Evolutionary conservation across 306 rosid genomes (phyloP).

Genomic region (Cucumis hystrix): DNA sequence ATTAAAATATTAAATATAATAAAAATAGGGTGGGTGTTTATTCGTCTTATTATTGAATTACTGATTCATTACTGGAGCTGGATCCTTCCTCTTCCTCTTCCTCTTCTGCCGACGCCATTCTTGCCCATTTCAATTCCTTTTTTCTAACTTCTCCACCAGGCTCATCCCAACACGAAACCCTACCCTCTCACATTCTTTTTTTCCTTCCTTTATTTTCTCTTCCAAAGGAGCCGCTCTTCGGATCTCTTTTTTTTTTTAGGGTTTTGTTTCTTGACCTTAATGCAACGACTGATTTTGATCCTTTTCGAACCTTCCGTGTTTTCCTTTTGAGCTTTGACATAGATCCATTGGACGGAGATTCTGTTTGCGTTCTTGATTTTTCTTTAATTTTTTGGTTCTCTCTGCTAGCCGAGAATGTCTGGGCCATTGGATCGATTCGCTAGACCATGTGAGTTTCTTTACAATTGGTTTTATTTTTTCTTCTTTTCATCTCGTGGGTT

Average conservation of each 20-base stretch:
- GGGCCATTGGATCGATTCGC: slow-evolving; percentile 17
- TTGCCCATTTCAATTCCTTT: not conserved
- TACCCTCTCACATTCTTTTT: not conserved
- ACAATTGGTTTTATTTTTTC: not conserved
- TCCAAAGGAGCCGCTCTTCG: not conserved
- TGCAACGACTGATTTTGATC: slow-evolving; percentile 1
- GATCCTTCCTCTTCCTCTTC: not conserved
- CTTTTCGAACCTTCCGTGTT: not conserved
- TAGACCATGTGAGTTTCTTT: slow-evolving; percentile 11
- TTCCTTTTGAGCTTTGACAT: slow-evolving; percentile 6
- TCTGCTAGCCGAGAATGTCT: not conserved
- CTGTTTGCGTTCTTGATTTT: slow-evolving; percentile 14
- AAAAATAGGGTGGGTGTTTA: not conserved
- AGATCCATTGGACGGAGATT: slow-evolving; percentile 30
- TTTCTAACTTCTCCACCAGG: not conserved
- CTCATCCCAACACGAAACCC: not conserved
- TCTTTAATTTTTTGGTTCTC: not conserved
- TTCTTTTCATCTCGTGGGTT: not conserved
- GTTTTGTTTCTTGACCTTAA: slow-evolving; percentile 19
- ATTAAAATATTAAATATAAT: not conserved
- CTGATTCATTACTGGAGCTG: slow-evolving; percentile 6
- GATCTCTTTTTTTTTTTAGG: slow-evolving; percentile 8
- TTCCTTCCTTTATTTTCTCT: not conserved
- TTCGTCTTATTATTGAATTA: not conserved
- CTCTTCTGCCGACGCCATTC: not conserved